Evolutionary conservation across 257 asterid genomes (phyloP), one percentile per base, ranked within the genome.

Genomic region (Solanum microdontum): DNA sequence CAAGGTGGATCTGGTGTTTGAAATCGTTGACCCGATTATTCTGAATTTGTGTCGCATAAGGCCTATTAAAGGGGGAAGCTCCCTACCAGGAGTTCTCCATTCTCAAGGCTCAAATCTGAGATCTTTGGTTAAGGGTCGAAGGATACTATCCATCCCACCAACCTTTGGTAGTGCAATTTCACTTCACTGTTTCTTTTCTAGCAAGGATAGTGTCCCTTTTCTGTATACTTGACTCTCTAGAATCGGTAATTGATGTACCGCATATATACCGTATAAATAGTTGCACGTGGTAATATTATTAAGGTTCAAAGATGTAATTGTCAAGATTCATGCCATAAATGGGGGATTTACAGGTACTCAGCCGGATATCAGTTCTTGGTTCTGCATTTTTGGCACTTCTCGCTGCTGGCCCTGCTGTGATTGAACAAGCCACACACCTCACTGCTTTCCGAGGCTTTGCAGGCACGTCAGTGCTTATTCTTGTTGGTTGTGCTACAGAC

Each of bases 401-500:
- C 75, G 99, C 99, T 34, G 98, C 96, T 39, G 99, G 98, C 30
- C 99, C 99, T 32, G 99, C 98, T 32, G 94, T 96, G 87, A 91
- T 95, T 60, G 99, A 97, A 90, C 99, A 95, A 90, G 95, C 94
- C 3, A 97, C 98, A 17, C 98, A 95, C 88, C 95, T 97, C 86
- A 92, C 99, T n/a, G 98, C 99, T 32, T 97, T 97, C 84, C 92
- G 96, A 86, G 99, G 99, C 70, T 95, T 97, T 14, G 99, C 99
- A 0, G 99, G 99, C 87, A 97, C 99, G 6, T 97, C 99, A 0
- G 97, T 97, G 87, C 96, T 97, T 79, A 97, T 95, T 91, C 98
- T 97, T 32, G 99, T 97, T 26, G 98, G 99, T 45, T 97, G 99
- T 90, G 99, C 99, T 3, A 95, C 98, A 14, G 99, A 97, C 92